Evolutionary conservation across 1,139 yeast species (phyloP).

Genomic region (Pneumocystis murina): DNA sequence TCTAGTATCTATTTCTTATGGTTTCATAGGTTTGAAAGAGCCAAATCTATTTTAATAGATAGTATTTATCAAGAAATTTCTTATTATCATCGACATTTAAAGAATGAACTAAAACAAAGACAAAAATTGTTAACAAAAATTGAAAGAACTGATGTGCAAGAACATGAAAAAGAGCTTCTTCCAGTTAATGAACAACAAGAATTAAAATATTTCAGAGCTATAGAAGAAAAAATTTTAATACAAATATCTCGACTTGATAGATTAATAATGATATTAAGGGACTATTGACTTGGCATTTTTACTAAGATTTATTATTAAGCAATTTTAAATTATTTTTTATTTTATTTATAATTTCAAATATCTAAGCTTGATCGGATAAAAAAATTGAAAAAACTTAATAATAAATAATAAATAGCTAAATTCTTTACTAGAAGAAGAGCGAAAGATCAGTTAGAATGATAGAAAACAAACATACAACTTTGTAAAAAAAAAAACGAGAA

Average conservation of each 20-base stretch:
- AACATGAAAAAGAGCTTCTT: slow-evolving; percentile 59
- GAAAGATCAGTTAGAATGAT: neutral
- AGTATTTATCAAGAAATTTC: slow-evolving; percentile 56
- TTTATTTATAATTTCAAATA: too few relatives aligned
- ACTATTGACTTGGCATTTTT: slow-evolving; percentile 18
- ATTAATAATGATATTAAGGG: slow-evolving; percentile 27
- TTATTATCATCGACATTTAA: slow-evolving; percentile 31
- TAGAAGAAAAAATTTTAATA: slow-evolving; percentile 24
- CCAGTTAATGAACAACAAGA: slow-evolving; percentile 63
- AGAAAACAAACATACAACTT: neutral
- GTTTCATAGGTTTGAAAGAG: slow-evolving; percentile 46
- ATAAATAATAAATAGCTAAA: neutral
- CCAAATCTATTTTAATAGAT: slow-evolving; percentile 36
- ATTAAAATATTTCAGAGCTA: slow-evolving; percentile 35
- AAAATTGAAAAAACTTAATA: too few relatives aligned
- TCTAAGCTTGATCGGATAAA: too few relatives aligned
- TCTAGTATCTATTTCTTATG: slow-evolving; percentile 73
- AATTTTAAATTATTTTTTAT: neutral
- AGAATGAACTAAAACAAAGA: slow-evolving; percentile 45
- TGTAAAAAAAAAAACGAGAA: neutral
- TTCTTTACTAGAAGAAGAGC: neutral
- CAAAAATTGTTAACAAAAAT: slow-evolving; percentile 60
- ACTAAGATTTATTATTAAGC: neutral
- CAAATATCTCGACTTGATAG: slow-evolving; percentile 25
- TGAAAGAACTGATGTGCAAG: slow-evolving; percentile 79